Percentiles rank a stretch among this genome's conserved stretches.
phyloP scores from a whole-genome alignment of 2,329 filamentous ascomycete species.

The Hymenoscyphus repandus region DNA sequence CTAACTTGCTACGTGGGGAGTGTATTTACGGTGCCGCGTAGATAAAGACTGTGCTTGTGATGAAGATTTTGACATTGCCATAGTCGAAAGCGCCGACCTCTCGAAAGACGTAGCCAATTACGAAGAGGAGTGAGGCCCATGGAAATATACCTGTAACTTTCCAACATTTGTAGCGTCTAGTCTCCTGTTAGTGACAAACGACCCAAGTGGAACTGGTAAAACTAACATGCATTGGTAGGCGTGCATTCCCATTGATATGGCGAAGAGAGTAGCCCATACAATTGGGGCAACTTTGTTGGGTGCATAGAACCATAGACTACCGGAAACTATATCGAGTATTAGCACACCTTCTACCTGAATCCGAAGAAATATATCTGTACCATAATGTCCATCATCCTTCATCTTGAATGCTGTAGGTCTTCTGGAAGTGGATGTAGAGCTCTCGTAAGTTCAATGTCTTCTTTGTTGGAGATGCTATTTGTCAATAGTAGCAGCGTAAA shows the following conservation, averaged over 20 bases:
- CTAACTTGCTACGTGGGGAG: not conserved
- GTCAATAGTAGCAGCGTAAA: not conserved
- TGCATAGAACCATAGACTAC: conserved; percentile 43
- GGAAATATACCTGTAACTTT: conserved; percentile 49
- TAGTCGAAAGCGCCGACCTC: conserved; percentile 48
- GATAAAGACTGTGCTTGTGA: conserved; percentile 35
- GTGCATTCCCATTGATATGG: conserved; percentile 42
- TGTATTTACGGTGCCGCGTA: conserved; percentile 27
- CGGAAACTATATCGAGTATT: conserved; percentile 18
- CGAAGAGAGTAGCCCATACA: conserved; percentile 45
- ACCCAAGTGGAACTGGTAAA: not conserved
- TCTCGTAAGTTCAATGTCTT: not conserved
- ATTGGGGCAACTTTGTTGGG: conserved; percentile 51
- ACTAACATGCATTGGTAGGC: conserved; percentile 52
- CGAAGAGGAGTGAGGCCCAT: conserved; percentile 49
- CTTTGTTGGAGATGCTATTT: not conserved
- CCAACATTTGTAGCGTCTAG: conserved; percentile 53
- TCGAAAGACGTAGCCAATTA: conserved; percentile 49
- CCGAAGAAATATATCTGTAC: conserved; percentile 5
- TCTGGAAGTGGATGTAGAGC: not conserved
- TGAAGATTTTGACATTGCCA: conserved; percentile 40
- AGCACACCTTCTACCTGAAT: not conserved
- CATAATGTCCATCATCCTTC: conserved; percentile 25
- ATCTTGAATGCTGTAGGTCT: not conserved
- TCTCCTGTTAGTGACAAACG: not conserved